Evolutionary conservation across 1,284 basidiomycete genomes (phyloP).

Genomic region (Vanrija sp.): DNA sequence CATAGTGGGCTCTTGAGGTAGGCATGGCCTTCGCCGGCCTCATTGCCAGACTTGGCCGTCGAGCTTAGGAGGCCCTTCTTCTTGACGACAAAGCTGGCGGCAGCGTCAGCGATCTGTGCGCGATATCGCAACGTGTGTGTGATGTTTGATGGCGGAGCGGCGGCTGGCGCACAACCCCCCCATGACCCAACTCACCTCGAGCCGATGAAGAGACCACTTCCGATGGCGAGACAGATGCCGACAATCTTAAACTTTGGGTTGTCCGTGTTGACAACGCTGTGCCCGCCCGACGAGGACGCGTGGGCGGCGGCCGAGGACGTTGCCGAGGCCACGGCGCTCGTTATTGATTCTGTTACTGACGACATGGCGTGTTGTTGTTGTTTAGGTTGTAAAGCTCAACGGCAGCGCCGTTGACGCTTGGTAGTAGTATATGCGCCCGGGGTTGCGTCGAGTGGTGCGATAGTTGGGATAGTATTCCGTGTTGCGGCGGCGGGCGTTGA

Average conservation of each 20-base stretch:
- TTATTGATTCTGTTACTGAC: too few relatives aligned
- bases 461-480: too few relatives aligned
- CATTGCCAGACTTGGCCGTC: constrained; percentile 55
- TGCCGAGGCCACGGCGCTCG: too few relatives aligned
- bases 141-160: too few relatives aligned
- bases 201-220: constrained; percentile 84
- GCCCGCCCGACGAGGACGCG: background rate
- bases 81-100: constrained; percentile 62
- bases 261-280: background rate
- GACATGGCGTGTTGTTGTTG: too few relatives aligned
- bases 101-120: constrained; percentile 3
- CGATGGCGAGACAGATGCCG: constrained; percentile 71
- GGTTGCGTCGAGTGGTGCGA: too few relatives aligned
- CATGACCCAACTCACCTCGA: constrained; percentile 58
- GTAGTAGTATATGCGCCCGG: too few relatives aligned
- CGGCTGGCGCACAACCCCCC: background rate
- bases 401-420: too few relatives aligned
- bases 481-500: background rate
- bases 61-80: constrained; percentile 71
- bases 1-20: constrained; percentile 80
- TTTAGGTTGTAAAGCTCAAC: too few relatives aligned
- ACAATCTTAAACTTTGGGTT: constrained; percentile 51
- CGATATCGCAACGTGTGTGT: background rate
- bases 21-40: constrained; percentile 84
- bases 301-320: background rate